Base-by-base conservation (phyloP, 495 filamentous ascomycete species). In the Trichoderma erinaceum region DNA sequence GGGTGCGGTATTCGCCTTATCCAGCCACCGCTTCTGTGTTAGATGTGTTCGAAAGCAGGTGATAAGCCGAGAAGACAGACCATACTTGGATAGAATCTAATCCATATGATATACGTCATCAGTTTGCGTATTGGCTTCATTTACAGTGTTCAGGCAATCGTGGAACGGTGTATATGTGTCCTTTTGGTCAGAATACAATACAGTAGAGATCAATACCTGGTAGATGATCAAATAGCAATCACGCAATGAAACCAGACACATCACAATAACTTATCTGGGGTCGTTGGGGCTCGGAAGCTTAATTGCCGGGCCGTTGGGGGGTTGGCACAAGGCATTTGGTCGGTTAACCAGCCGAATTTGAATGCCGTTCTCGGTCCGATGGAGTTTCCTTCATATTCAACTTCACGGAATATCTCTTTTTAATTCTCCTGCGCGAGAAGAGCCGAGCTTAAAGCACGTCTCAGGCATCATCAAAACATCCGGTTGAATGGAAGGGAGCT, bases 351-450 rank as follows among this genome's bases (percentile, higher is more conserved):
- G 8, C 25, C 25, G 56, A 61, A 32, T 15, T 61, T 4, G 16
- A 61, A 16, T 38, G 35, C 35, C 8, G 23, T 11, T 61, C 56
- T 61, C 56, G 56, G 56, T 32, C 56, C 56, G 56, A 61, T 61
- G 23, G 56, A 29, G 21, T n/a, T 58, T 21, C n/a, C n/a, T 23
- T 23, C 18, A 52, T 23, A 18, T 52, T 25, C n/a, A 46, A 2
- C 18, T 52, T 18, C n/a, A 52, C 48, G 48, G 48, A 21, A 21
- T 52, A 52, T 52, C 25, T 11, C 56, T 61, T 7, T 18, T 61
- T 18, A 29, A 61, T 29, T 52, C 27, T 21, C 50, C 50, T 29
- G 25, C 23, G 6, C 5, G 4, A 61, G 3, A 61, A 25, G 29
- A 61, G 25, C 56, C 12, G 13, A 21, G 2, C 56, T 61, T 25